Base-by-base conservation (phyloP, 257 asterid species). In the Thymus mandschuricus region DNA sequence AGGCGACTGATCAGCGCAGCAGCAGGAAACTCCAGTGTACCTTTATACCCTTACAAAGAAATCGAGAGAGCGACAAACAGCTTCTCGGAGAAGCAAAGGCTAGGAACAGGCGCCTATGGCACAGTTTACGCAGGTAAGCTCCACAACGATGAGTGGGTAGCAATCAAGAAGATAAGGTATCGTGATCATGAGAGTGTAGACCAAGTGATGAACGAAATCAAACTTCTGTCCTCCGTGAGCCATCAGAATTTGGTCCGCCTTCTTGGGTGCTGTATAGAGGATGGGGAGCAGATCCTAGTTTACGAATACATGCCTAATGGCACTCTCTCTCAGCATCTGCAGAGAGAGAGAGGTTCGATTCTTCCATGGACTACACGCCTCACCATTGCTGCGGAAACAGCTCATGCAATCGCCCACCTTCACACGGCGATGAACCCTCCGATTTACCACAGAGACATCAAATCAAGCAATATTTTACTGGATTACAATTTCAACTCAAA, bases 61-160 rank as follows among this genome's bases (percentile, higher is more conserved):
- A 85, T 93, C 10, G 96, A 93, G 68, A 74, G 87, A 57, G 96
- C 98, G 13, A 91, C 98, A 9, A 85, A 77, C 46, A 69, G 86
- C 71, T 93, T 93, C 56, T 78, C 87, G 2, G 98, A 93, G 8
- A 88, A 81, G 38, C 91, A 86, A 57, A 81, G 91, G 72, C 87
- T 93, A 6, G 98, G 98, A 69, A 93, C 92, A 0, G 98, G 98
- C 1, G 98, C 98, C 51, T 89, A 93, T 40, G 98, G 98, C 52
- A 93, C 98, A 8, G 98, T 93, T 63, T 93, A 93, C 52, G 85
- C 88, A 0, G 98, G 98, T 46, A 91, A 91, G 77, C 91, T 93
- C 79, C 82, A 82, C 82, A 88, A 85, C 38, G 86, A 82, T 28
- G 93, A 88, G 51, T 79, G 83, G 74, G 98, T 87, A 43, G 98